Percentiles rank a stretch among this genome's conserved stretches.
Evolutionary conservation across 164 flowering plant species (phyloP).

Genomic region (Cinnamomum chago): DNA sequence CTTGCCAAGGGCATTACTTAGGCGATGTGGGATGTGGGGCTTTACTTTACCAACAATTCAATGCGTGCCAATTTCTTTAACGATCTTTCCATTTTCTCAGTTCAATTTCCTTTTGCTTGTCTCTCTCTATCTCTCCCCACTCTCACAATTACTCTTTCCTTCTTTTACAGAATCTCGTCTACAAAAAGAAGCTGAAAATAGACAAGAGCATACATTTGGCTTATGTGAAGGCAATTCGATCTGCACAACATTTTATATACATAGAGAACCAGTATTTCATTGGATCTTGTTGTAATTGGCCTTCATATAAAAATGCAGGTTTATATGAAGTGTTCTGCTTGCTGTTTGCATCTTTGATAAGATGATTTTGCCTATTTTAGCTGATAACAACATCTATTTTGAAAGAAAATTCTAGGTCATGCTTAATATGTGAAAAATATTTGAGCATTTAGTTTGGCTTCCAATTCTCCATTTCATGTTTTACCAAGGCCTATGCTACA

Average conservation of each 20-base stretch:
- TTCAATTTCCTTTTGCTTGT: neutral
- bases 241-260: slow-evolving; percentile 80
- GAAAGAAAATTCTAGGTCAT: neutral
- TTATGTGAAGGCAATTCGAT: slow-evolving; percentile 79
- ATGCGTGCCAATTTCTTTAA: slow-evolving; percentile 1
- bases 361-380: neutral
- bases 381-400: neutral
- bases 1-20: no score
- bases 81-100: neutral
- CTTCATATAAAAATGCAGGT: slow-evolving; percentile 56
- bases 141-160: neutral
- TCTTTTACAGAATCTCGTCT: slow-evolving; percentile 51
- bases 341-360: neutral
- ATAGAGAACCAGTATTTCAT: slow-evolving; percentile 91
- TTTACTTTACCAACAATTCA: no score
- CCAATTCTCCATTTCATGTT: neutral
- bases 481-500: neutral
- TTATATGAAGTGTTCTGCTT: neutral
- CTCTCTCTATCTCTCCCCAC: neutral
- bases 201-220: slow-evolving; percentile 80
- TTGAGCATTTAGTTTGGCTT: neutral
- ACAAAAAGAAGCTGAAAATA: slow-evolving; percentile 64
- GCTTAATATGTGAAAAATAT: neutral
- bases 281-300: slow-evolving; percentile 81
- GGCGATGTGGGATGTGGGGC: no score